Evolutionary conservation across 306 rosid genomes (phyloP).

Genomic region (Adenanthera pavonina): DNA sequence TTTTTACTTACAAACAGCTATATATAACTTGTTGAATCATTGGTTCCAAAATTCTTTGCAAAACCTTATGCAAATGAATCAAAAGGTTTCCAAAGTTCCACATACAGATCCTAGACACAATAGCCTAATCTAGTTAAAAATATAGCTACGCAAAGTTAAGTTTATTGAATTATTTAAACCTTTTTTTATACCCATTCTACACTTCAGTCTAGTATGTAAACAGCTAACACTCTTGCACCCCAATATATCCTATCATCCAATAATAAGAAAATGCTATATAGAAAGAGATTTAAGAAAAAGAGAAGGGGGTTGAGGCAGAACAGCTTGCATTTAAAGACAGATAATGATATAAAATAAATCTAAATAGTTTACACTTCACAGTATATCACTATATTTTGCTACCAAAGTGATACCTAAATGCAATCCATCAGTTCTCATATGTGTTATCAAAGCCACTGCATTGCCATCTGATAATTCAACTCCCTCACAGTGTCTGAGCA

Average conservation of each 20-base stretch:
- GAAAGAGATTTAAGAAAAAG: too few relatives aligned
- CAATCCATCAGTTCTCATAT: conserved; percentile 85
- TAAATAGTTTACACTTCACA: too few relatives aligned
- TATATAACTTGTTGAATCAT: too few relatives aligned
- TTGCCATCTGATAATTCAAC: conserved; percentile 77
- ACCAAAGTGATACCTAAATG: too few relatives aligned
- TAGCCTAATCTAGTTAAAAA: background rate
- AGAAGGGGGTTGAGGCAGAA: background rate
- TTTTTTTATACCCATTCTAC: background rate
- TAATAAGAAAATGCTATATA: background rate
- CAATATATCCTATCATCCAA: conserved; percentile 3
- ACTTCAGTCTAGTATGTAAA: background rate
- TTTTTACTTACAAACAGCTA: too few relatives aligned
- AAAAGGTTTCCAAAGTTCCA: background rate
- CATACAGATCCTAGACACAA: background rate
- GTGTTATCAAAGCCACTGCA: conserved; percentile 83
- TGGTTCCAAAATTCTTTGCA: too few relatives aligned
- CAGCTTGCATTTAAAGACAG: conserved; percentile 1
- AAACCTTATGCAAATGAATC: background rate
- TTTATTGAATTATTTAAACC: background rate
- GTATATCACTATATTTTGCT: too few relatives aligned
- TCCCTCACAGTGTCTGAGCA: conserved; percentile 95
- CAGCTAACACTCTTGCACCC: background rate
- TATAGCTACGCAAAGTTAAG: background rate
- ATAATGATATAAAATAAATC: conserved; percentile 25